These are phyloP conservation scores for Crucihimalaya himalaica DNA, from an alignment of 345 rosid genomes.

Conservation along the genomic window DNA sequence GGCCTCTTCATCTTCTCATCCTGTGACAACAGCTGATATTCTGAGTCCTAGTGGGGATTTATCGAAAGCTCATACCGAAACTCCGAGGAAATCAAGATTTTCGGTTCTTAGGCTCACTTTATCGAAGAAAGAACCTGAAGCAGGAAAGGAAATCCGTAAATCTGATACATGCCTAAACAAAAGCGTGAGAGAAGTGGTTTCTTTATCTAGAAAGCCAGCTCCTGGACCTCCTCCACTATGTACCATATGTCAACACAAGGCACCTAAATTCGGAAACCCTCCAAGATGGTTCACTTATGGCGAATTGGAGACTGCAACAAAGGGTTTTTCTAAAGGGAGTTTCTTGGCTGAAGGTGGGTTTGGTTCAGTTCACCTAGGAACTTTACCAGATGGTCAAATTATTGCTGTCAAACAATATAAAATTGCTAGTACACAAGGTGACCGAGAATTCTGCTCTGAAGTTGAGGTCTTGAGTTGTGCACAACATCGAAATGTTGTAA, in stretches of 20 bases:
- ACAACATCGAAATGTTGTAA: conserved; percentile 95
- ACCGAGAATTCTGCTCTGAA: conserved; percentile 92
- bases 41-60: conserved; percentile 51
- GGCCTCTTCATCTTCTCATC: conserved; percentile 46
- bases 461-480: conserved; percentile 98
- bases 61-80: conserved; percentile 39
- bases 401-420: conserved; percentile 97
- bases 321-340: conserved; percentile 73
- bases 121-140: conserved; percentile 55
- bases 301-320: conserved; percentile 82
- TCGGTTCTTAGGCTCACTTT: conserved; percentile 52
- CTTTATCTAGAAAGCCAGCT: conserved; percentile 73
- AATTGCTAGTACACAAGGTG: conserved; percentile 96
- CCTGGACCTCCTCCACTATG: conserved; percentile 96
- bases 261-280: conserved; percentile 92
- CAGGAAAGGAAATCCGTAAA: conserved; percentile 44
- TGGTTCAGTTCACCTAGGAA: conserved; percentile 94
- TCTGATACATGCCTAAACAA: conserved; percentile 62
- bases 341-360: conserved; percentile 99
- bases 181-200: conserved; percentile 87
- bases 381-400: conserved; percentile 76
- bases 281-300: conserved; percentile 92
- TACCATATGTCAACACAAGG: conserved; percentile 89
- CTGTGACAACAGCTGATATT: conserved; percentile 44
- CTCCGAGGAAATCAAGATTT: conserved; percentile 47